Base-by-base conservation (phyloP, 1,284 basidiomycete genomes). In the Tilletia setariae region DNA sequence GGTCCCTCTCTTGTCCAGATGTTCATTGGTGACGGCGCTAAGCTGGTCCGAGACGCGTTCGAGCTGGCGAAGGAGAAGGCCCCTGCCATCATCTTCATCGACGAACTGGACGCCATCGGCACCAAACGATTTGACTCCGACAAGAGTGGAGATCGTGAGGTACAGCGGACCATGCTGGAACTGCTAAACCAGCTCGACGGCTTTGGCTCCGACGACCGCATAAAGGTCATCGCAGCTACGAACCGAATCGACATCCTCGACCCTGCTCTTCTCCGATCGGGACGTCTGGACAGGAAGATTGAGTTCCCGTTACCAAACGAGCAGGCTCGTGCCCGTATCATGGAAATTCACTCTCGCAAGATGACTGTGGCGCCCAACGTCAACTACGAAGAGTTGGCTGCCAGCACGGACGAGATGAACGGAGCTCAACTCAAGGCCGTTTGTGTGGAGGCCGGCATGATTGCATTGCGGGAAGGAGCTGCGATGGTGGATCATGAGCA, bases 71-170 rank as follows among this genome's bases (percentile, higher is more conserved):
- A 97, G 84, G 94, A 98, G 82, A 91, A 98, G 80, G 92, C 94
- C 13, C 95, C 96, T 2, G 95, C 94, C 66, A 98, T 99, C 73
- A 93, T 99, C 46, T 99, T 99, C 84, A 98, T 99, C 82, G 96
- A 99, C 83, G 96, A 99, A 84, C 92, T 99, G 72, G 96, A 99
- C 81, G 96, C 96, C 40, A 89, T 99, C 79, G 96, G 96, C 80
- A 98, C 95, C 2, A 99, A 99, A 85, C 91, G 95, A 87, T 96
- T 98, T 83, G 96, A 98, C 77, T 95, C 93, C 46, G 95, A 94
- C 71, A 97, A 94, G 32, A 93, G 93, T 59, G 96, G 96, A 73
- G 95, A 99, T 84, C 90, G 95, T 72, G 96, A 99, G 85, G 97
- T 98, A 75, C 96, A 99, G 83, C 89, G 96, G 69, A 99, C 96